Evolutionary conservation across 1,139 yeast species (phyloP).

Genomic region (Saccharomyces hybrid): DNA sequence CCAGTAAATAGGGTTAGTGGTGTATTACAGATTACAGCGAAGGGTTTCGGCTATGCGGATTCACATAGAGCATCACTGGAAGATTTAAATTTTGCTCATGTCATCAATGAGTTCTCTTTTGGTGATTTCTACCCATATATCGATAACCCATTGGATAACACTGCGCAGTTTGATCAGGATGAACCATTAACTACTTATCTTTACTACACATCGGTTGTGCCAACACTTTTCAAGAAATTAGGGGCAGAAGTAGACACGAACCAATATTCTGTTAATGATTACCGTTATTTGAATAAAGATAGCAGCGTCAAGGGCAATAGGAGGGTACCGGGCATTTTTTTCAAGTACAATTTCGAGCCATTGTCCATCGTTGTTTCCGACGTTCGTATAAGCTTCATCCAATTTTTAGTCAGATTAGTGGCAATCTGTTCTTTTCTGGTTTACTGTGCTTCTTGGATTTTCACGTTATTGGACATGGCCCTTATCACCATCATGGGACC

Average conservation of each 20-base stretch:
- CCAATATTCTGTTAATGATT: constrained; percentile 76
- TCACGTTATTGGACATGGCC: constrained; percentile 25
- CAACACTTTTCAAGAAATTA: constrained; percentile 65
- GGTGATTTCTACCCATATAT: constrained; percentile 86
- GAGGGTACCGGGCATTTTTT: constrained; percentile 65
- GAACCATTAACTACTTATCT: constrained; percentile 42
- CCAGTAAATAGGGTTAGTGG: constrained; percentile 86
- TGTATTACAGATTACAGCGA: constrained; percentile 75
- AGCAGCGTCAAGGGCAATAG: constrained; percentile 27
- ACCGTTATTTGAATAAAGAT: constrained; percentile 28
- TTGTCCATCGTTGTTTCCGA: constrained; percentile 64
- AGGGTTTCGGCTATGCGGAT: constrained; percentile 53
- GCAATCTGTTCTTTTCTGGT: constrained; percentile 46
- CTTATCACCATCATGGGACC: constrained; percentile 32
- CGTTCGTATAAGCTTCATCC: constrained; percentile 64
- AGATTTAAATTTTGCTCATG: constrained; percentile 71
- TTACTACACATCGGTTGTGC: constrained; percentile 75
- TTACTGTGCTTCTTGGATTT: constrained; percentile 34
- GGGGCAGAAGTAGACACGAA: constrained; percentile 73
- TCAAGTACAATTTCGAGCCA: constrained; percentile 86
- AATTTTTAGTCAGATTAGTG: constrained; percentile 68
- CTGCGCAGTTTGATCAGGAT: constrained; percentile 49
- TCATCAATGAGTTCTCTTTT: constrained; percentile 78
- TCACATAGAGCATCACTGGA: constrained; percentile 41
- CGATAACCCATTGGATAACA: constrained; percentile 76